Evolutionary conservation across 2,329 filamentous ascomycete genomes (phyloP).

Genomic region (Nigrospora sphaerica): DNA sequence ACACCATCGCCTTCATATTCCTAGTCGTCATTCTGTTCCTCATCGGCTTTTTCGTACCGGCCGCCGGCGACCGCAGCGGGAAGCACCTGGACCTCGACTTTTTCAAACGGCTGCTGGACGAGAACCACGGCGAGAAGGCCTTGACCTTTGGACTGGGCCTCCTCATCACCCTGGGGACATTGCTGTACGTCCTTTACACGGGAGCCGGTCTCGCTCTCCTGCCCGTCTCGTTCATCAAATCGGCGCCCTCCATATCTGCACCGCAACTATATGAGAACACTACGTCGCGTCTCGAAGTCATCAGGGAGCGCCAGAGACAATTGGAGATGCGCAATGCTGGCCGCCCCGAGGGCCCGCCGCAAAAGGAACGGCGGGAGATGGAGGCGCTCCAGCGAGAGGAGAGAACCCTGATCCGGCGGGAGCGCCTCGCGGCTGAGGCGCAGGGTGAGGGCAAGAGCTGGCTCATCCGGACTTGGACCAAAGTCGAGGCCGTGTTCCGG

Average conservation of each 20-base stretch:
- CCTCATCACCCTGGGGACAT: constrained; percentile 78
- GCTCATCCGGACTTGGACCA: constrained; percentile 71
- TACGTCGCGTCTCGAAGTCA: constrained; percentile 73
- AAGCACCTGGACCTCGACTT: constrained; percentile 79
- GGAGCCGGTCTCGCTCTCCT: constrained; percentile 82
- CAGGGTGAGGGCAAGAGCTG: constrained; percentile 69
- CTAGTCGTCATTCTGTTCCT: constrained; percentile 80
- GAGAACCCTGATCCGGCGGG: constrained; percentile 81
- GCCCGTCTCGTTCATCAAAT: constrained; percentile 87
- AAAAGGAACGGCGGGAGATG: constrained; percentile 82
- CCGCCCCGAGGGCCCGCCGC: constrained; percentile 64
- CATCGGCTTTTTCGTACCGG: constrained; percentile 88
- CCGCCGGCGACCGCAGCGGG: constrained; percentile 59
- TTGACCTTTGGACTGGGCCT: constrained; percentile 84
- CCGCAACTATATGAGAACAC: constrained; percentile 73
- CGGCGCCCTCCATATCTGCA: constrained; percentile 76
- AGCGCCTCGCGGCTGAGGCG: constrained; percentile 78
- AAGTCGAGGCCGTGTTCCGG: constrained; percentile 72
- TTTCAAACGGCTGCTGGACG: constrained; percentile 75
- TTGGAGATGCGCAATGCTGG: constrained; percentile 80
- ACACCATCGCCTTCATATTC: constrained; percentile 77
- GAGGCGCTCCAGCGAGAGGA: constrained; percentile 85
- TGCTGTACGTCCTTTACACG: constrained; percentile 85
- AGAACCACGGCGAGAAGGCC: constrained; percentile 88
- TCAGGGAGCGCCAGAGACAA: constrained; percentile 86